A percentile compares a stretch with the other conserved stretches of the same genome.
Evolutionary conservation across 768 basidiomycete species (phyloP).

Genomic region (Termitomyces eurrhizus): DNA sequence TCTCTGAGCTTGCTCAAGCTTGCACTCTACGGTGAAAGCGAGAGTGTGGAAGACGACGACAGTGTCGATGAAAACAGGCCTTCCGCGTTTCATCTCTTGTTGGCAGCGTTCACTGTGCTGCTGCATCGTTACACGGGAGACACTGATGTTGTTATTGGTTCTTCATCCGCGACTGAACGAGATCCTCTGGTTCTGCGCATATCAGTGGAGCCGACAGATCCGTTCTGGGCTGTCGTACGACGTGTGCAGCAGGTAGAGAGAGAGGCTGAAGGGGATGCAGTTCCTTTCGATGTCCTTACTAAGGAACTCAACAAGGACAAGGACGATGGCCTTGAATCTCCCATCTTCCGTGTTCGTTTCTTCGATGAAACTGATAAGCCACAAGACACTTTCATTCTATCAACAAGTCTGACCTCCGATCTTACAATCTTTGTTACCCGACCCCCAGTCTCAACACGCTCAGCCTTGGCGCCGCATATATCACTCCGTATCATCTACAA

Average conservation of each 20-base stretch:
- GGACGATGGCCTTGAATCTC: conserved; percentile 55
- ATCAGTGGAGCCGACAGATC: conserved; percentile 77
- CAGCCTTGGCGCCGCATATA: conserved; percentile 69
- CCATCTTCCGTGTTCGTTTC: conserved; percentile 93
- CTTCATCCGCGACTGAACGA: conserved; percentile 70
- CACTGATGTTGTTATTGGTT: conserved; percentile 88
- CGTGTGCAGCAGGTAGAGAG: conserved; percentile 81
- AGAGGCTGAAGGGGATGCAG: conserved; percentile 76
- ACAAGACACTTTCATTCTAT: conserved; percentile 69
- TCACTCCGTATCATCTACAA: conserved; percentile 89
- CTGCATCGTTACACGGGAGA: conserved; percentile 96
- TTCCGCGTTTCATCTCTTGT: conserved; percentile 86
- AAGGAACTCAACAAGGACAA: conserved; percentile 64
- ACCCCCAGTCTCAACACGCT: conserved; percentile 61
- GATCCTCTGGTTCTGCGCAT: conserved; percentile 84
- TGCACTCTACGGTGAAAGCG: conserved; percentile 64
- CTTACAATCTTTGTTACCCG: conserved; percentile 86
- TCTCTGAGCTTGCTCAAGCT: conserved; percentile 81
- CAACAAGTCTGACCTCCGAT: conserved; percentile 86
- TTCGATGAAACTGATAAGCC: conserved; percentile 85
- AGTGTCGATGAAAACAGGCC: conserved; percentile 42
- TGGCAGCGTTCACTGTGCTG: conserved; percentile 89
- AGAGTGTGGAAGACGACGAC: conserved; percentile 46
- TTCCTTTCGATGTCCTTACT: conserved; percentile 78
- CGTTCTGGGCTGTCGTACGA: conserved; percentile 85